Evolutionary conservation across 2,329 filamentous ascomycete species (phyloP), one percentile per base, ranked within the genome.

Genomic region (Pestalotiopsis sp.): DNA sequence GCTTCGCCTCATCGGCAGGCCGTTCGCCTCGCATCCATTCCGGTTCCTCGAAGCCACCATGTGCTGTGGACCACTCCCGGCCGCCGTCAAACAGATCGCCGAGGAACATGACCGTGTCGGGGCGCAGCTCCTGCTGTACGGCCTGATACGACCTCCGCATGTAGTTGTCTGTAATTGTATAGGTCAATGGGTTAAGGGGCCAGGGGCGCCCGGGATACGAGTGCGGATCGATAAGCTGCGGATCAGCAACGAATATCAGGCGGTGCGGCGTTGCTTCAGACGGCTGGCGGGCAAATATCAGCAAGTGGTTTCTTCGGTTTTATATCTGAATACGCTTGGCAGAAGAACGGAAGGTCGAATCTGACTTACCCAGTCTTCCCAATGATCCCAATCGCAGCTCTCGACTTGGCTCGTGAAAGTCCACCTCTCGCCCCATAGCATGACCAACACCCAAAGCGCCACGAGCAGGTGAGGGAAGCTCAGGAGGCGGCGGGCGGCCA

Each of bases 41-140:
- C 1, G 88, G 87, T 71, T 91, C 89, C 27, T 85, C 80, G 65
- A 89, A 89, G 60, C 85, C 79, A 58, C 88, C 91, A 27, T 85
- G 85, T 2, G 80, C 83, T 13, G 95, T 95, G 73, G 91, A 92
- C 96, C 96, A 99, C 83, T 99, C 96, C 73, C 96, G 88, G 9
- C 96, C 96, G 3, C 96, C 96, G 77, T 99, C 96, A 75, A 99
- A 98, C 0, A 99, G 83, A 77, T 99, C 96, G 7, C 96, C 96
- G 0, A 99, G 84, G 77, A 99, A 98, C 77, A 98, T 89, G 1
- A 97, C 85, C 17, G 93, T 95, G 77, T 98, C 94, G 0, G 96
- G 96, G n/a, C 88, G 88, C 14, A 98, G 84, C 20, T 88, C 83
- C 20, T 87, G 83, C 76, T 97, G 94, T 68, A 98, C 86, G 66